These are phyloP conservation scores for Gossypium gossypioides DNA, from an alignment of 441 rosid species.

Conservation along the genomic window DNA sequence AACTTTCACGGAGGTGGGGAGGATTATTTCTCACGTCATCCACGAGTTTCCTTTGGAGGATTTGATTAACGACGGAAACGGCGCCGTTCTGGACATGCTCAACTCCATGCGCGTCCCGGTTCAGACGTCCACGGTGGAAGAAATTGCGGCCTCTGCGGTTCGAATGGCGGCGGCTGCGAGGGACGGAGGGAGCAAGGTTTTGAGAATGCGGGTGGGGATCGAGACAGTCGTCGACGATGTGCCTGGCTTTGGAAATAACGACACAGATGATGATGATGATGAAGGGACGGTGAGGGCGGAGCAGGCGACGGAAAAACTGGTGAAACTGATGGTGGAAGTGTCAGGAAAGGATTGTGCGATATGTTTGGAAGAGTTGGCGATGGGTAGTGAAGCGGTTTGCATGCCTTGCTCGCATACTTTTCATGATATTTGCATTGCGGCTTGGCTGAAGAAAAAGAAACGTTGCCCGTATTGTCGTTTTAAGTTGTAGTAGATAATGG, in stretches of 20 bases:
- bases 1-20: neutral
- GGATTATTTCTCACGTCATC: neutral
- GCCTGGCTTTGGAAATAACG: neutral
- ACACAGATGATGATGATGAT: neutral
- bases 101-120: neutral
- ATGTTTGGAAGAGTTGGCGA: neutral
- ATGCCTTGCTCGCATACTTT: constrained; percentile 20
- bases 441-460: neutral
- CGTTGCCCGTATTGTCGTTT: constrained; percentile 26
- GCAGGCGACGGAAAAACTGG: neutral
- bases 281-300: neutral
- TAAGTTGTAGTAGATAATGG: neutral
- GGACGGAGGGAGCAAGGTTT: neutral
- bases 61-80: neutral
- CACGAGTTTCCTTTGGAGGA: neutral
- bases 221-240: neutral
- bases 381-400: constrained; percentile 5
- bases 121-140: neutral
- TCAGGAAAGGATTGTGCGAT: constrained; percentile 2
- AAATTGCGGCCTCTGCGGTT: neutral
- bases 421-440: constrained; percentile 1
- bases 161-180: neutral
- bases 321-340: neutral
- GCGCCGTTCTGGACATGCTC: neutral
- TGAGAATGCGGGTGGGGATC: neutral